A percentile compares a stretch with the other conserved stretches of the same genome.
These are phyloP conservation scores for Aegilops umbellulata DNA, from an alignment of 176 grass and related monocot species.

Conservation along the genomic window DNA sequence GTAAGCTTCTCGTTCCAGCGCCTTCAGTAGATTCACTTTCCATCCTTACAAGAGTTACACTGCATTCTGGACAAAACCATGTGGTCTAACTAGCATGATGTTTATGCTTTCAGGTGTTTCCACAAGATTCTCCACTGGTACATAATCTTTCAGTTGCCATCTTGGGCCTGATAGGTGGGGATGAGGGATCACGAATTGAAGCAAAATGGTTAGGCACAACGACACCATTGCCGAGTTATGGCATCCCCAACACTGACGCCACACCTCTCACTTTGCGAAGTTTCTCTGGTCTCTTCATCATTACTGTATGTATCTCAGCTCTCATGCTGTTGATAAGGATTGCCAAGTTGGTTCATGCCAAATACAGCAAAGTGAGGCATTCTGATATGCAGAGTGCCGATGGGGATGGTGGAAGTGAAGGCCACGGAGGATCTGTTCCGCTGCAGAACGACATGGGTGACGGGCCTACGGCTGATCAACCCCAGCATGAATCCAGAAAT, in stretches of 20 bases:
- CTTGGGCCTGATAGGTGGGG: conserved; percentile 37
- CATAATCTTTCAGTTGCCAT: conserved; percentile 46
- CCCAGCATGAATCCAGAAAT: background rate
- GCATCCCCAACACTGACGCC: background rate
- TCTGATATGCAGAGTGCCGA: background rate
- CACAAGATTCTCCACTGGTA: conserved; percentile 33
- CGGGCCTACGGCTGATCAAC: background rate
- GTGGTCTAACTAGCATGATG: background rate
- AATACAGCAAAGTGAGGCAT: background rate
- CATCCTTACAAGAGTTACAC: background rate
- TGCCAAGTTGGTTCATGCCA: background rate
- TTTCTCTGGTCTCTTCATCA: conserved; percentile 55
- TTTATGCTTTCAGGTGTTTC: conserved; percentile 45
- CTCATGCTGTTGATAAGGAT: conserved; percentile 25
- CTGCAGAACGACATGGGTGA: background rate
- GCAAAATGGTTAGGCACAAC: conserved; percentile 34
- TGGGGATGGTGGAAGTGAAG: background rate
- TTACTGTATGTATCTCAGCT: conserved; percentile 25
- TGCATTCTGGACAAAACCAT: background rate
- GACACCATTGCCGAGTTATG: background rate
- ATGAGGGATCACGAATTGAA: conserved; percentile 24
- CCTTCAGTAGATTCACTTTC: background rate
- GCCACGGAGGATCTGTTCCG: background rate
- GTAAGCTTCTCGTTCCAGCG: conserved; percentile 34
- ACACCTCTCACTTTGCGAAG: conserved; percentile 30